Conservation (phyloP, 2,329 filamentous ascomycete genomes). For the Diaporthe destruens region DNA sequence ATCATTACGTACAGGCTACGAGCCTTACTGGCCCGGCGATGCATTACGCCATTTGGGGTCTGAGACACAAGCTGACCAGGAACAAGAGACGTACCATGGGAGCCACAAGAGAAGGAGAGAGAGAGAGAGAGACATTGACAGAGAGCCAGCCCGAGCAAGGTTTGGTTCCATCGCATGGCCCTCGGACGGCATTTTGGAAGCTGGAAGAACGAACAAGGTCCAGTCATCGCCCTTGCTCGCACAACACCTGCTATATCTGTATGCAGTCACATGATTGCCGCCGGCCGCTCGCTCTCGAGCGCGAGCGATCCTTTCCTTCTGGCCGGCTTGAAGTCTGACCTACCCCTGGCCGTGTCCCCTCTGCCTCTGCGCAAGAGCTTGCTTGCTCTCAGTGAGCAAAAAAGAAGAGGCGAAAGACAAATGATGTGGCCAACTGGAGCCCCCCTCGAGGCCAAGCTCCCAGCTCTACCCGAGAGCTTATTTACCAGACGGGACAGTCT, state of each 20-base stretch:
- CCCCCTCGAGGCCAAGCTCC: slow-evolving; percentile 3
- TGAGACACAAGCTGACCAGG: slow-evolving; percentile 37
- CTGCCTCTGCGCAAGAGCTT: neutral
- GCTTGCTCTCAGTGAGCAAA: slow-evolving; percentile 4
- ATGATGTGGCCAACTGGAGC: neutral
- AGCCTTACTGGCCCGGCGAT: slow-evolving; percentile 33
- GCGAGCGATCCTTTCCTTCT: too few species aligned
- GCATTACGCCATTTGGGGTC: slow-evolving; percentile 37
- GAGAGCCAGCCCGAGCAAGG: slow-evolving; percentile 30
- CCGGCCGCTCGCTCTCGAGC: slow-evolving; percentile 12
- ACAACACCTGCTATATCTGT: neutral
- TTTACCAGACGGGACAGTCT: slow-evolving; percentile 19
- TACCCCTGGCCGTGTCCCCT: neutral
- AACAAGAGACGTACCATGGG: neutral
- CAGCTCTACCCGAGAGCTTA: slow-evolving; percentile 33
- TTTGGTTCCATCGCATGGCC: slow-evolving; percentile 35
- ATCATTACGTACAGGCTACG: slow-evolving; percentile 38
- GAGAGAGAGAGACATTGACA: slow-evolving; percentile 8
- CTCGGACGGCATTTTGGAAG: slow-evolving; percentile 13
- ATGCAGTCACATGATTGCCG: slow-evolving; percentile 29
- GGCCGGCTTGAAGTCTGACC: slow-evolving; percentile 5
- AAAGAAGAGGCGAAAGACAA: neutral
- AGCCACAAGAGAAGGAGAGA: too few species aligned
- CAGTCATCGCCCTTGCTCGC: slow-evolving; percentile 9
- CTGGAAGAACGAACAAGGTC: slow-evolving; percentile 1